Conservation (phyloP, 139 green algal species). For the Spirogloea muscicola region DNA sequence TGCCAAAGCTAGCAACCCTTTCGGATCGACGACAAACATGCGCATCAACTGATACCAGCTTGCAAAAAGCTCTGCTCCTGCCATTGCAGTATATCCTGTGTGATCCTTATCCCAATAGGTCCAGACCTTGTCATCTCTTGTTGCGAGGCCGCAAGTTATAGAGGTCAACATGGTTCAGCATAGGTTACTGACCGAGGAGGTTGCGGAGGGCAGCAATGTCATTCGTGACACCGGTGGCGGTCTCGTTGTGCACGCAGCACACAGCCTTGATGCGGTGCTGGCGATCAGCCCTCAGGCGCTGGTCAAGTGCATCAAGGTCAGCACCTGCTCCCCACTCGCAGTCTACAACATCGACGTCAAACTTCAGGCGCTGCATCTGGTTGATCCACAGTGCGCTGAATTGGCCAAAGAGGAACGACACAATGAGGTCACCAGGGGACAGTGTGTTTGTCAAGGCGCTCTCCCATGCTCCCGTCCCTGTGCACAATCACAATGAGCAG, state of each 20-base stretch:
- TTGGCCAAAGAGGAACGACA: slow-evolving; percentile 83
- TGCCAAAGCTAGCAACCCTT: background rate
- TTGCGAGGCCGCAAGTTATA: too few species aligned
- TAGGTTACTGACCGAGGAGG: slow-evolving; percentile 45
- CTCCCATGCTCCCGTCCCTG: slow-evolving; percentile 90
- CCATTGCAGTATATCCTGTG: too few species aligned
- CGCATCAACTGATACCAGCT: background rate
- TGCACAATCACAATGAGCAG: too few species aligned
- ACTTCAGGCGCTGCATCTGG: slow-evolving; percentile 80
- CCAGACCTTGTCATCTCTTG: too few species aligned
- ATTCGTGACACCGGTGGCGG: slow-evolving; percentile 81
- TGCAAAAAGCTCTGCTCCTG: background rate
- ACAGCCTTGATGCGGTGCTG: slow-evolving; percentile 90
- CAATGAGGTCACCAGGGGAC: slow-evolving; percentile 82
- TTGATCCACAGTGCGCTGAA: slow-evolving; percentile 81
- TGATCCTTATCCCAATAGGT: too few species aligned
- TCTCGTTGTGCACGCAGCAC: slow-evolving; percentile 95
- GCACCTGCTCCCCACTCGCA: slow-evolving; percentile 83
- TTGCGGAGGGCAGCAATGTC: slow-evolving; percentile 65
- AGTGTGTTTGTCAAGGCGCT: slow-evolving; percentile 89
- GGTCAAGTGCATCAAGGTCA: slow-evolving; percentile 64
- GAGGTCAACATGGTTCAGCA: too few species aligned
- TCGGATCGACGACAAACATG: background rate
- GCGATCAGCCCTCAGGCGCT: slow-evolving; percentile 75
- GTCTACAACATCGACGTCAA: slow-evolving; percentile 88